Evolutionary conservation across 192 early-diverging fungal species (phyloP).

Genomic region (Globomyces pollinis-pini): DNA sequence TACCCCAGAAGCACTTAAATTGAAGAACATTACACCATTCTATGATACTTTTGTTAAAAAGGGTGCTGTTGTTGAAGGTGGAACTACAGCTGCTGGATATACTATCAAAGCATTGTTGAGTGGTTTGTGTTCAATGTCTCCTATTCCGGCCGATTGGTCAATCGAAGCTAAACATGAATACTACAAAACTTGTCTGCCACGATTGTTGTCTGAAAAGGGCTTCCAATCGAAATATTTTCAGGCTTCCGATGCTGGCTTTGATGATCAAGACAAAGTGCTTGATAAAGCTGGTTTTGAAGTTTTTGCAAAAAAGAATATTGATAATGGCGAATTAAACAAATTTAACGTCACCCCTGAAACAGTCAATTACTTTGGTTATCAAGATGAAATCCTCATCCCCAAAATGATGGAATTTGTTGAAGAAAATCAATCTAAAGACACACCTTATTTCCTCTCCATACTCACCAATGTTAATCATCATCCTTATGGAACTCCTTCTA

Average conservation of each 20-base stretch:
- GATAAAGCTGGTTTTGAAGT: neutral
- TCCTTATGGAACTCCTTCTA: neutral
- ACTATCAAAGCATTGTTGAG: neutral
- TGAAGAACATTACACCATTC: neutral
- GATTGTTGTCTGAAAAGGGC: neutral
- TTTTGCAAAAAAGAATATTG: neutral
- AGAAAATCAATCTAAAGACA: neutral
- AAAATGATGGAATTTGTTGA: neutral
- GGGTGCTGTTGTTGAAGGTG: neutral
- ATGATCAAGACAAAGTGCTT: neutral
- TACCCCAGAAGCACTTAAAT: neutral
- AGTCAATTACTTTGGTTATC: slow-evolving; percentile 3
- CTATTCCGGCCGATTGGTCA: neutral
- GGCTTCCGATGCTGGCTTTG: neutral
- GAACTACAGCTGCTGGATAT: neutral
- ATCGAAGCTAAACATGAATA: neutral
- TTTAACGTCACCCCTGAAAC: too few relatives aligned
- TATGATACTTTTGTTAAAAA: neutral
- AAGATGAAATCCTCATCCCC: neutral
- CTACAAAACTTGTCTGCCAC: slow-evolving; percentile 1
- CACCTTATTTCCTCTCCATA: neutral
- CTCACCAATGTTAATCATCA: neutral
- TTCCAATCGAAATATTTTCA: neutral
- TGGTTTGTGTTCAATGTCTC: neutral
- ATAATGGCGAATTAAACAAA: neutral